phyloP scores from a whole-genome alignment of 805 yeast genomes.

The Kuraishia cidri region DNA sequence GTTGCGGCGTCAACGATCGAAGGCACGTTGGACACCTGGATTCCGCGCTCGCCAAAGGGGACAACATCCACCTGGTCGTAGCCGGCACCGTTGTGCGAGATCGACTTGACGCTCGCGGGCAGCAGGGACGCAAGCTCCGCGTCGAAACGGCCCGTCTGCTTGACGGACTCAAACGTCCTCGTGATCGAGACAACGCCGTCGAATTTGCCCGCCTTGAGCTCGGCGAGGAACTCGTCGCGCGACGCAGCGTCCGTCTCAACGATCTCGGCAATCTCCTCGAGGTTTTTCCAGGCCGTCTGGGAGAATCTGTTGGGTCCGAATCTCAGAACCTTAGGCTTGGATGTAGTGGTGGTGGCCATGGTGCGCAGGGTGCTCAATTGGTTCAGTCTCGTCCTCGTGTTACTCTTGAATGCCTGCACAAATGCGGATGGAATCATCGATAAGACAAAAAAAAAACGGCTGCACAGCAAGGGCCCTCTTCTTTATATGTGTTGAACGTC shows the following conservation, averaged over 20 bases:
- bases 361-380: too few relatives aligned
- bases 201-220: conserved; percentile 24
- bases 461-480: too few relatives aligned
- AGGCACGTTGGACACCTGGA: conserved; percentile 46
- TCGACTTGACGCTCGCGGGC: conserved; percentile 28
- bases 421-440: too few relatives aligned
- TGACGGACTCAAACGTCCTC: conserved; percentile 29
- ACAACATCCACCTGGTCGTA: conserved; percentile 42
- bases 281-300: conserved; percentile 54
- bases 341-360: too few relatives aligned
- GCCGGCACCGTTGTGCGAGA: conserved; percentile 49
- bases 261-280: conserved; percentile 38
- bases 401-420: too few relatives aligned
- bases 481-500: too few relatives aligned
- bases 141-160: conserved; percentile 31
- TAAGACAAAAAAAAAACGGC: too few relatives aligned
- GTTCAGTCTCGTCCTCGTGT: too few relatives aligned
- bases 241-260: conserved; percentile 29
- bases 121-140: conserved; percentile 28
- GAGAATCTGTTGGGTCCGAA: conserved; percentile 57
- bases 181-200: conserved; percentile 27
- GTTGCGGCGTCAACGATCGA: conserved; percentile 44
- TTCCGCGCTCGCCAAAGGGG: conserved; percentile 27
- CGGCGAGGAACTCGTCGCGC: conserved; percentile 28
- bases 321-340: conserved; percentile 54